These are phyloP conservation scores for Beauveria bassiana DNA, from an alignment of 2,329 filamentous ascomycete genomes.

Conservation along the genomic window DNA sequence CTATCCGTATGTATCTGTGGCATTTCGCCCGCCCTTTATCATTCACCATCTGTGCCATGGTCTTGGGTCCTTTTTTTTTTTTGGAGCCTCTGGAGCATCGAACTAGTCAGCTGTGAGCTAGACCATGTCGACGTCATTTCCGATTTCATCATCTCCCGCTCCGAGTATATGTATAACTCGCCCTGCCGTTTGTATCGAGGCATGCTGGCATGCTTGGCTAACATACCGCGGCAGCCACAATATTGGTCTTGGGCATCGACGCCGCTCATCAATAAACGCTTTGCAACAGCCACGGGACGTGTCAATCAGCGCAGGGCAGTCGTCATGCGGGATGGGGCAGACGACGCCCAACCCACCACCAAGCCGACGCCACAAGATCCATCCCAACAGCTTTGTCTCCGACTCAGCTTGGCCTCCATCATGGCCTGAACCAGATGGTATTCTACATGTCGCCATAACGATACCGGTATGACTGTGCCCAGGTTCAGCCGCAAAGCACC, in stretches of 20 bases:
- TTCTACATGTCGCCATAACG: neutral
- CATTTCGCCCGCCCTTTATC: neutral
- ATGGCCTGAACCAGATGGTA: no score
- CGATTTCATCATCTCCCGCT: neutral
- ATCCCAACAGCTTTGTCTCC: neutral
- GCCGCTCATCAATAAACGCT: neutral
- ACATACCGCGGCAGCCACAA: neutral
- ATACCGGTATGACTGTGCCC: no score
- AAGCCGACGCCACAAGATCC: conserved; percentile 6
- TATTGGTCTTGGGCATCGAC: neutral
- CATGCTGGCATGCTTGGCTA: neutral
- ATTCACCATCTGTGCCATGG: neutral
- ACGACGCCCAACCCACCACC: conserved; percentile 1
- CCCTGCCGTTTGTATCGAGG: neutral
- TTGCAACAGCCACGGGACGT: neutral
- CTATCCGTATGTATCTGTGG: neutral
- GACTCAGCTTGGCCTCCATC: no score
- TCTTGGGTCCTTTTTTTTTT: neutral
- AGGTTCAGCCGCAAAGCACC: neutral
- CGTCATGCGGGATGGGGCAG: neutral
- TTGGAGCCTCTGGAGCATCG: neutral
- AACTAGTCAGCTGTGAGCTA: neutral
- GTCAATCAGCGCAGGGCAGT: conserved; percentile 1
- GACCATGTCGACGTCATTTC: neutral
- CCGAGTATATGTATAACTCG: neutral